Conservation (phyloP, 306 rosid genomes). For the Pterocarpus macrocarpus region DNA sequence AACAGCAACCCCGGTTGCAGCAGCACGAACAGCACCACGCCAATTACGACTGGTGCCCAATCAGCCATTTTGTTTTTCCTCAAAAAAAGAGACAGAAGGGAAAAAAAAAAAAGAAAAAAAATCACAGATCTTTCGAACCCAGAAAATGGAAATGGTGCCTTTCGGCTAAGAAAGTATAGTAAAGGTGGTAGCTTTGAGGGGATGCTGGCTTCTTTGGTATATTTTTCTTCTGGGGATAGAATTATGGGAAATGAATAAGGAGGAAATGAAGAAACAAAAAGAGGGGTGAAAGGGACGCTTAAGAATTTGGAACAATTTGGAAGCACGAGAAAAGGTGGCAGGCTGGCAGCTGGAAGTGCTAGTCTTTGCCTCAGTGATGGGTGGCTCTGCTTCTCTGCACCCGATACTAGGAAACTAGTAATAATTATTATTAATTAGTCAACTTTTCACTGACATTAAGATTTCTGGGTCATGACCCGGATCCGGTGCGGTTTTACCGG, state of each 20-base stretch:
- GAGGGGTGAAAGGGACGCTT: conserved; percentile 31
- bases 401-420: not conserved
- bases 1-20: conserved; percentile 91
- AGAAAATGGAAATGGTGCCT: not conserved
- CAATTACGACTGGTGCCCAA: conserved; percentile 95
- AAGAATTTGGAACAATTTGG: conserved; percentile 34
- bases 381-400: not conserved
- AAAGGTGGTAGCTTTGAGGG: conserved; percentile 33
- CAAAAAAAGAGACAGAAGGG: not conserved
- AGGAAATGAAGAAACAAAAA: conserved; percentile 1
- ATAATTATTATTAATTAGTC: not conserved
- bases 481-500: not conserved
- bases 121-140: conserved; percentile 17
- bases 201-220: not conserved
- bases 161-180: conserved; percentile 9
- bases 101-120: too few relatives aligned
- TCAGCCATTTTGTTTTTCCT: conserved; percentile 65
- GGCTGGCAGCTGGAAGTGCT: not conserved
- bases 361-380: not conserved
- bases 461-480: too few relatives aligned
- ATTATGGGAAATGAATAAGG: not conserved
- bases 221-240: not conserved
- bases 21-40: conserved; percentile 86
- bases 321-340: not conserved
- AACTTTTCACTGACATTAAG: not conserved